Conservation (phyloP, 2,329 filamentous ascomycete genomes). For the Metarhizium humberi region DNA sequence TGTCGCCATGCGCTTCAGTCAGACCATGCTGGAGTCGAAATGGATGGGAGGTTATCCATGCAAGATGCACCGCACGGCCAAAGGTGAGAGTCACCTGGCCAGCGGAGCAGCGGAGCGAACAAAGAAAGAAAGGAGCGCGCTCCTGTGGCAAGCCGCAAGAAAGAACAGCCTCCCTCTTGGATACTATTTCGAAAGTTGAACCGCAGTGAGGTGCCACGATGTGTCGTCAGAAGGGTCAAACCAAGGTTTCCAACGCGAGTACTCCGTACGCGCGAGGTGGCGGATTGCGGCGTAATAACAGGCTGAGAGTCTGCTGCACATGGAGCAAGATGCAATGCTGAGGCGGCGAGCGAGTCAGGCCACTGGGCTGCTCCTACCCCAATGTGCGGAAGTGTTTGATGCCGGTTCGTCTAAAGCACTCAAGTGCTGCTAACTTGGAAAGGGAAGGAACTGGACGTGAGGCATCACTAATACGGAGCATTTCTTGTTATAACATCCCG, state of each 20-base stretch:
- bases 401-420: background rate
- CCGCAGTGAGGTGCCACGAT: background rate
- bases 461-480: background rate
- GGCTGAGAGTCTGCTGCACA: background rate
- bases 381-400: background rate
- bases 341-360: background rate
- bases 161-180: background rate
- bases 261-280: too few species aligned
- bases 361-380: background rate
- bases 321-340: background rate
- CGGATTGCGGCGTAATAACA: background rate
- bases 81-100: background rate
- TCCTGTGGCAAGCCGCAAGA: background rate
- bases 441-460: too few species aligned
- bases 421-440: background rate
- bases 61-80: background rate
- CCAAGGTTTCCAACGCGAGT: background rate
- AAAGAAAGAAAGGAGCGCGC: background rate
- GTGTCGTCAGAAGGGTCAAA: background rate
- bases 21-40: background rate
- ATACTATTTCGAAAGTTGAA: too few species aligned
- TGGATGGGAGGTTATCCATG: background rate
- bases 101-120: background rate
- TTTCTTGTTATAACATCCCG: too few species aligned
- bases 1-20: slow-evolving; percentile 2